Evolutionary conservation across 2,329 filamentous ascomycete genomes (phyloP).

Genomic region (Cercospora citrullina): DNA sequence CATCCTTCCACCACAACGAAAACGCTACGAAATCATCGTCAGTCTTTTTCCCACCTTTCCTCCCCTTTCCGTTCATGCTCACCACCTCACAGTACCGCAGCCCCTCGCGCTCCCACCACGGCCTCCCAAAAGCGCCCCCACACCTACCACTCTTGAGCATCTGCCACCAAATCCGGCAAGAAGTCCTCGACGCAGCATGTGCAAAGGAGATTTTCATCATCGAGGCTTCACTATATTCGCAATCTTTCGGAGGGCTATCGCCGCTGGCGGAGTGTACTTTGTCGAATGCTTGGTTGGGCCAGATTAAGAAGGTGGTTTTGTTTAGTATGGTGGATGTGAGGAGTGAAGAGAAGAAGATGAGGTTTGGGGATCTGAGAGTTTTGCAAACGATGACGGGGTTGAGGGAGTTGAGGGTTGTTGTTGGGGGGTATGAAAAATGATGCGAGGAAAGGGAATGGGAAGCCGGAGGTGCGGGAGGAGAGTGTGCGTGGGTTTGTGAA

Average conservation of each 20-base stretch:
- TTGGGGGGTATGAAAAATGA: background rate
- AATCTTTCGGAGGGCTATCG: background rate
- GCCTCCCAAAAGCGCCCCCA: background rate
- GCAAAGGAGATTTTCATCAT: background rate
- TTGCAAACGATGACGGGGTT: background rate
- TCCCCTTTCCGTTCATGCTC: background rate
- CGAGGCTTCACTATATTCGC: background rate
- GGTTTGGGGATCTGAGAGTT: background rate
- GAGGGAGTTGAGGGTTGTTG: background rate
- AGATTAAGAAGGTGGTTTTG: background rate
- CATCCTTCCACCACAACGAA: background rate
- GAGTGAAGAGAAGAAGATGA: background rate
- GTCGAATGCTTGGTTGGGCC: background rate
- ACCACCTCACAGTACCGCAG: background rate
- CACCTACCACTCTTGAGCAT: background rate
- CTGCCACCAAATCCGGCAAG: background rate
- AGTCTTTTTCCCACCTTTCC: background rate
- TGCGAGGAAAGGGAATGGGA: background rate
- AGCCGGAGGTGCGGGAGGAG: background rate
- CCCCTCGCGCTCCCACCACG: background rate
- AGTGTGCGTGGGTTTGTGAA: background rate
- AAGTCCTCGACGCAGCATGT: background rate
- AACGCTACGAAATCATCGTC: background rate
- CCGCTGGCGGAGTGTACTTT: background rate
- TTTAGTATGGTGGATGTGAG: background rate